Base-by-base conservation (phyloP, 2,329 filamentous ascomycete species). In the Aspergillus candidus region DNA sequence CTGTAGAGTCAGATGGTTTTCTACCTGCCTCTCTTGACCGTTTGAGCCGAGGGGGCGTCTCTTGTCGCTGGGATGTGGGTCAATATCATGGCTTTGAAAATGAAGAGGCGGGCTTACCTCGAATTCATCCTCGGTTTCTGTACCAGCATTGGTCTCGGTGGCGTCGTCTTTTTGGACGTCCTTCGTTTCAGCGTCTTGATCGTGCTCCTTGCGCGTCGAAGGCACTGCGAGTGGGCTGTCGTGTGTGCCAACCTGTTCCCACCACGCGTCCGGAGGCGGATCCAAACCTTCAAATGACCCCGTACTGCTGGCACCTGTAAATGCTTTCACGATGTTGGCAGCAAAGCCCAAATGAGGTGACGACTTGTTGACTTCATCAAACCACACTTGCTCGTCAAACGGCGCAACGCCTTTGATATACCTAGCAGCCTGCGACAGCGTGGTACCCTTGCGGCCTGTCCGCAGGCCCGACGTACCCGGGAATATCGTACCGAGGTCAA, bases 401-500 rank as follows among this genome's bases (percentile, higher is more conserved):
- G 64, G 61, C 5, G 69, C 72, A 34, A 81, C 63, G 0, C 79
- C 79, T 55, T 72, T 74, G 31, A 83, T 70, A 50, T 75, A 65
- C 51, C 66, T 71, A 11, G 71, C 73, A n/a, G 76, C 71, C 51
- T 78, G 74, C 48, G 73, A 65, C 47, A 76, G 64, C 50, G 72
- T 67, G 43, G 69, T 63, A 15, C 60, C 58, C 48, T 70, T 74
- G 38, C 70, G 67, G 32, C 66, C 65, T 17, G 62, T 53, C 40
- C 72, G 76, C 40, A 71, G 50, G 13, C 72, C 71, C 22, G 71
- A 67, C 14, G 72, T 69, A 15, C 72, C 72, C 4, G 79, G 80
- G 54, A 83, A 83, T 2, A 80, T 71, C 10, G 71, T 70, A 12
- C 72, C 72, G 5, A 82, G 58, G 52, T 81, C 78, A 37, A 78